These are phyloP conservation scores for Tolypocladium sp. DNA, from an alignment of 2,329 filamentous ascomycete species.

Conservation along the genomic window DNA sequence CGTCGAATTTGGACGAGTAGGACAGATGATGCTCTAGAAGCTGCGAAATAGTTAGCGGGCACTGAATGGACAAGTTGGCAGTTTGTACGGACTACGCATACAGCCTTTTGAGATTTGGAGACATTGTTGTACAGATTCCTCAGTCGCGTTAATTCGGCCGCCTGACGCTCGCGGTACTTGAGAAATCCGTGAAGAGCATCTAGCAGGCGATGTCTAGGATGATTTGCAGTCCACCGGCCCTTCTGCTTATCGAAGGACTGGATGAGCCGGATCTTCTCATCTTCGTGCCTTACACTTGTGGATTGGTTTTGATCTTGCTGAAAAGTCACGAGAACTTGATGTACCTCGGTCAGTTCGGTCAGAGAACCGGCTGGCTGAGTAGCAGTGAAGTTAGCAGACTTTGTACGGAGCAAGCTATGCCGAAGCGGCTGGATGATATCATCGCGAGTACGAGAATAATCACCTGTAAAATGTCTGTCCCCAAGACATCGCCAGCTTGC, in stretches of 20 bases:
- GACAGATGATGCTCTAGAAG: conserved; percentile 46
- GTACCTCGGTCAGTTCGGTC: conserved; percentile 11
- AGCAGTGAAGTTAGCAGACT: background rate
- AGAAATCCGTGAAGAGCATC: conserved; percentile 28
- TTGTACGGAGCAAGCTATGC: background rate
- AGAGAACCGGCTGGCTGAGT: background rate
- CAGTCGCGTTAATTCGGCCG: conserved; percentile 25
- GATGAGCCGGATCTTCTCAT: conserved; percentile 20
- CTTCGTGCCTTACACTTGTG: conserved; percentile 15
- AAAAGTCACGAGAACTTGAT: conserved; percentile 16
- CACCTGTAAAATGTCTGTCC: background rate
- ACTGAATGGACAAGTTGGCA: background rate
- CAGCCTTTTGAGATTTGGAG: conserved; percentile 21
- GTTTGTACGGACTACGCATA: conserved; percentile 2
- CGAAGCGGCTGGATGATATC: background rate
- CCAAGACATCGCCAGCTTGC: background rate
- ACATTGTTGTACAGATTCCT: conserved; percentile 26
- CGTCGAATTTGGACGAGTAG: conserved; percentile 44
- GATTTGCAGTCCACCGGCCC: conserved; percentile 23
- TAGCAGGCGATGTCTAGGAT: conserved; percentile 28
- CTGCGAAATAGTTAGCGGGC: conserved; percentile 12
- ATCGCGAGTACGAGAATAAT: background rate
- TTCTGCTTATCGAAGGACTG: conserved; percentile 16
- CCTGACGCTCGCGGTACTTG: conserved; percentile 23
- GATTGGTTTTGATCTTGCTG: conserved; percentile 11